Conservation (phyloP, 2,329 filamentous ascomycete species). For the Fusarium graminum region DNA sequence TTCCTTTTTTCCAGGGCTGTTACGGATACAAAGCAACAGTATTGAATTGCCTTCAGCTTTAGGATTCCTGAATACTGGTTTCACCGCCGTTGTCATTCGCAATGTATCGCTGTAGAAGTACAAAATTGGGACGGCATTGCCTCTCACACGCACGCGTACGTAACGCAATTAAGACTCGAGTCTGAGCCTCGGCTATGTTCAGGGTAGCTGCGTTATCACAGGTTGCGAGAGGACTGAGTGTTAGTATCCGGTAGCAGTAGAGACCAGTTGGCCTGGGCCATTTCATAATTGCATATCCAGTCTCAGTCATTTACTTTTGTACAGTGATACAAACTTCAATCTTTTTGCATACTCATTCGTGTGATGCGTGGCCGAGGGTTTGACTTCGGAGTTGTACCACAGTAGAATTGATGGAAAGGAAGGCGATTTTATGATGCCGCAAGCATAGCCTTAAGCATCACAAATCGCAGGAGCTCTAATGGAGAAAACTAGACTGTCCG, state of each 20-base stretch:
- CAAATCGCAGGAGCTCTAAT: neutral
- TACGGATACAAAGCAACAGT: slow-evolving; percentile 1
- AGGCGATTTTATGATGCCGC: neutral
- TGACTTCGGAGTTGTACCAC: neutral
- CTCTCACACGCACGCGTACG: slow-evolving; percentile 5
- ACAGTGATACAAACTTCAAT: neutral
- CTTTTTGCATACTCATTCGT: neutral
- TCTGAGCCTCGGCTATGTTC: neutral
- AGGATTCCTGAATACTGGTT: slow-evolving; percentile 11
- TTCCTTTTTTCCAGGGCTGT: slow-evolving; percentile 2
- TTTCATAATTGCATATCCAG: neutral
- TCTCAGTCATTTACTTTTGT: neutral
- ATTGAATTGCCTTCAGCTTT: slow-evolving; percentile 10
- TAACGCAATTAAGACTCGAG: slow-evolving; percentile 7
- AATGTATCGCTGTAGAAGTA: slow-evolving; percentile 31
- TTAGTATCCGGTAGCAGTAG: neutral
- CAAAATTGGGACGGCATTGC: slow-evolving; percentile 13
- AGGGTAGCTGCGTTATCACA: slow-evolving; percentile 6
- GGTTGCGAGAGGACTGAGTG: neutral
- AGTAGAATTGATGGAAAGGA: neutral
- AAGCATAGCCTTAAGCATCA: slow-evolving; percentile 16
- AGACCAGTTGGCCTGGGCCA: neutral
- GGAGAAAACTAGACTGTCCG: neutral
- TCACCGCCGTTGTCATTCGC: slow-evolving; percentile 31
- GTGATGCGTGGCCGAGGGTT: neutral